These are phyloP conservation scores for Abelmoschus esculentus DNA, from an alignment of 345 rosid genomes.

Conservation along the genomic window DNA sequence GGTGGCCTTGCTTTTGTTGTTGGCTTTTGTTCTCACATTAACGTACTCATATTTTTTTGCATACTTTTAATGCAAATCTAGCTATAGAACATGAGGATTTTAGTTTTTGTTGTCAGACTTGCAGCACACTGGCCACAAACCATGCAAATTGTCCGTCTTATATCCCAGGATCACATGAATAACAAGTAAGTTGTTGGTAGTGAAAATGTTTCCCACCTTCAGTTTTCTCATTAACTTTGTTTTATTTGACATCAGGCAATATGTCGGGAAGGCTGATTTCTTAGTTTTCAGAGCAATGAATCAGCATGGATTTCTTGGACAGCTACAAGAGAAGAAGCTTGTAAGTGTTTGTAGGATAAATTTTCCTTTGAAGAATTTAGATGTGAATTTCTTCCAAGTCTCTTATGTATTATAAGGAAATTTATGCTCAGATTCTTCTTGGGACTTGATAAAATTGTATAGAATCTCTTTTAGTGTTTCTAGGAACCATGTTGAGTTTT, in stretches of 20 bases:
- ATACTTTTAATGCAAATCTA: not conserved
- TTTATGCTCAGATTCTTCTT: not conserved
- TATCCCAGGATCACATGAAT: conserved; percentile 97
- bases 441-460: not conserved
- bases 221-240: conserved; percentile 17
- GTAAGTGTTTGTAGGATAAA: conserved; percentile 40
- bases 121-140: conserved; percentile 93
- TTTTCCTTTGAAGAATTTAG: not conserved
- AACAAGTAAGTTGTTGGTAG: conserved; percentile 54
- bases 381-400: not conserved
- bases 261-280: conserved; percentile 93
- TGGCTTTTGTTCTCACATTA: not conserved
- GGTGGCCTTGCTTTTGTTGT: not conserved
- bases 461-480: not conserved
- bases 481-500: not conserved
- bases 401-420: not conserved
- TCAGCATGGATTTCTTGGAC: conserved; percentile 94
- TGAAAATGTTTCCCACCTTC: conserved; percentile 10
- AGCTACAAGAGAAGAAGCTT: conserved; percentile 95
- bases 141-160: conserved; percentile 95
- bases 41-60: not conserved
- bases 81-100: conserved; percentile 4
- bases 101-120: conserved; percentile 49
- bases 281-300: conserved; percentile 93
- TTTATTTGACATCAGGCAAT: conserved; percentile 38